phyloP scores from a whole-genome alignment of 305 asterid genomes.

The Ruellia speciosa region DNA sequence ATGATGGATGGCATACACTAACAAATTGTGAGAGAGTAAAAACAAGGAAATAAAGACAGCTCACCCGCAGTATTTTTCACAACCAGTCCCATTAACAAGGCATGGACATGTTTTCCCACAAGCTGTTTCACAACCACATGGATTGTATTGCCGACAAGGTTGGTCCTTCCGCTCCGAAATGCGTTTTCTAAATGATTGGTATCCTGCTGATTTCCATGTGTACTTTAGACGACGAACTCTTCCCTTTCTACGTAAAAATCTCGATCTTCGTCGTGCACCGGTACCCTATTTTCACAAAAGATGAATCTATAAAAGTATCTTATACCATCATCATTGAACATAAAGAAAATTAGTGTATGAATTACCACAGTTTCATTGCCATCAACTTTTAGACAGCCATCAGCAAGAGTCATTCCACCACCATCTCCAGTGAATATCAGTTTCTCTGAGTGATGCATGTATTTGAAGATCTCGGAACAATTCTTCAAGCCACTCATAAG shows the following conservation, averaged over 20 bases:
- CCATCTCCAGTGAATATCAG: slow-evolving; percentile 31
- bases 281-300: slow-evolving; percentile 48
- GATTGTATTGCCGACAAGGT: slow-evolving; percentile 85
- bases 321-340: slow-evolving; percentile 20
- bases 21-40: not conserved
- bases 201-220: slow-evolving; percentile 89
- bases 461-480: slow-evolving; percentile 70
- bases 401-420: slow-evolving; percentile 40
- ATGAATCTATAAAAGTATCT: slow-evolving; percentile 17
- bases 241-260: slow-evolving; percentile 78
- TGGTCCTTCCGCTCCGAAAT: slow-evolving; percentile 86
- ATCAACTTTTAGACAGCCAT: slow-evolving; percentile 58
- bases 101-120: slow-evolving; percentile 95
- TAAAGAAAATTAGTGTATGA: slow-evolving; percentile 18
- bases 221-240: slow-evolving; percentile 86
- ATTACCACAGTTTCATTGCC: slow-evolving; percentile 56
- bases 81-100: slow-evolving; percentile 73
- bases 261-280: slow-evolving; percentile 75
- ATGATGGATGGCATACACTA: not conserved
- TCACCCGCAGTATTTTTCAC: slow-evolving; percentile 97
- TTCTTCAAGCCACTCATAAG: slow-evolving; percentile 80
- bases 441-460: slow-evolving; percentile 68
- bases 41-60: slow-evolving; percentile 21
- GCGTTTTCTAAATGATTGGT: slow-evolving; percentile 72
- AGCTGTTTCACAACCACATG: slow-evolving; percentile 82